Percentiles rank a stretch among this genome's conserved stretches.
These are phyloP conservation scores for Saccharomycopsis sp. DNA, from an alignment of 805 yeast genomes.

Conservation along the genomic window DNA sequence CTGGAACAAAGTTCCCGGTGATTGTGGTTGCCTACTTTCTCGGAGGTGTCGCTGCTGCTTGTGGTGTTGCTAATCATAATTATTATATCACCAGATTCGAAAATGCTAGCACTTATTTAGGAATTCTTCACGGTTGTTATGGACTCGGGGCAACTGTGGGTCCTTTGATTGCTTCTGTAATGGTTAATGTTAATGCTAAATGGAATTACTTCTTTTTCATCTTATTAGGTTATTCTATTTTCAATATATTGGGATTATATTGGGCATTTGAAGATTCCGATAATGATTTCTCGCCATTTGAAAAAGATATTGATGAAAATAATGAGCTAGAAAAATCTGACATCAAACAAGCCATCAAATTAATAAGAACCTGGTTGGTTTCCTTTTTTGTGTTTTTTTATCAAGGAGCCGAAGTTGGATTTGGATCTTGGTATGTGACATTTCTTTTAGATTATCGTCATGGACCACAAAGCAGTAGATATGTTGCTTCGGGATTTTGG, in stretches of 20 bases:
- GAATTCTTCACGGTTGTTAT: constrained; percentile 48
- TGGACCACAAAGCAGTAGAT: constrained; percentile 37
- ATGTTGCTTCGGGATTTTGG: constrained; percentile 58
- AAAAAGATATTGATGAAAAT: constrained; percentile 21
- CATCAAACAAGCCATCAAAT: constrained; percentile 27
- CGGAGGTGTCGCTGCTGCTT: constrained; percentile 50
- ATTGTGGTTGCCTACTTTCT: constrained; percentile 40
- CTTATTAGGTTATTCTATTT: constrained; percentile 32
- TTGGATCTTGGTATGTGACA: constrained; percentile 60
- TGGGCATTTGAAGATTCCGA: constrained; percentile 38
- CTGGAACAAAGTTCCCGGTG: constrained; percentile 40
- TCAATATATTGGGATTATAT: constrained; percentile 26
- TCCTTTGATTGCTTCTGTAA: constrained; percentile 46
- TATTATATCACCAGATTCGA: constrained; percentile 39
- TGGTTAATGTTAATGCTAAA: constrained; percentile 36
- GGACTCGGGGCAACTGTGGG: constrained; percentile 57
- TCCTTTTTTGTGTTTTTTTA: constrained; percentile 46
- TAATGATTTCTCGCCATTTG: constrained; percentile 29
- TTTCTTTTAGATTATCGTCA: constrained; percentile 41
- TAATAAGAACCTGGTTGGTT: constrained; percentile 38
- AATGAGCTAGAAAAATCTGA: constrained; percentile 1
- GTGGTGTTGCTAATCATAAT: constrained; percentile 39
- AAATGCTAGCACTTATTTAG: constrained; percentile 38
- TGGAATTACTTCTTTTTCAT: constrained; percentile 52
- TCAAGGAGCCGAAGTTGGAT: constrained; percentile 53